phyloP scores from a whole-genome alignment of 345 rosid genomes.

The Brassica juncea region DNA sequence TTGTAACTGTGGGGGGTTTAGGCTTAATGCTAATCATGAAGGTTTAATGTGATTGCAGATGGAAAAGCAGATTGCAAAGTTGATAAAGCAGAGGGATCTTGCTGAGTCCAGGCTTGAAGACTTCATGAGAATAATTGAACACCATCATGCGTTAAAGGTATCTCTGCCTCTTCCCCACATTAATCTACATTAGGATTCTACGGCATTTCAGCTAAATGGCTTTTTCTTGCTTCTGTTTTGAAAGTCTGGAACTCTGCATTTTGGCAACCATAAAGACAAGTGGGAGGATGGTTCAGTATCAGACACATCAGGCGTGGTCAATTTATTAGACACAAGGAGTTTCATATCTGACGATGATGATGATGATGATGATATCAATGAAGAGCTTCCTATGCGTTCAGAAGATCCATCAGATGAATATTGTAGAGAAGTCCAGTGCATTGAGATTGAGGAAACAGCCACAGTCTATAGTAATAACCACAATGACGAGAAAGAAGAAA shows the following conservation, averaged over 20 bases:
- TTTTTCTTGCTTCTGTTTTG: conserved; percentile 12
- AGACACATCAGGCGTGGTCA: conserved; percentile 53
- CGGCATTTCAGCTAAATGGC: conserved; percentile 1
- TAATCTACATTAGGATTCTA: background rate
- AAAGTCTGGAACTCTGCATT: conserved; percentile 36
- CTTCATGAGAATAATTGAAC: conserved; percentile 59
- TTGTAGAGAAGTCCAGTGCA: conserved; percentile 87
- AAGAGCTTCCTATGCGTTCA: conserved; percentile 43
- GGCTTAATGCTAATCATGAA: background rate
- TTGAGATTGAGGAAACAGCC: conserved; percentile 55
- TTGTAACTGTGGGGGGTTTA: background rate
- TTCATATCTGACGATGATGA: conserved; percentile 45
- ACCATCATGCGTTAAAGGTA: conserved; percentile 39
- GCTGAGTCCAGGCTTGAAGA: conserved; percentile 81
- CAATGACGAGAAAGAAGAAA: conserved; percentile 38
- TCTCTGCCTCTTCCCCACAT: background rate
- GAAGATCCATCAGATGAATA: conserved; percentile 59
- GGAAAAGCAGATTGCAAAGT: conserved; percentile 72
- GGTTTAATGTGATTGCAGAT: conserved; percentile 50
- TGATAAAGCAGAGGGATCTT: conserved; percentile 78
- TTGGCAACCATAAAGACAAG: conserved; percentile 40
- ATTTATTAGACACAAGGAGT: conserved; percentile 42
- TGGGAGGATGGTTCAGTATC: conserved; percentile 72
- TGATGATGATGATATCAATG: conserved; percentile 26
- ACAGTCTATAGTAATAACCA: conserved; percentile 33